Evolutionary conservation across 2,329 filamentous ascomycete species (phyloP).

Genomic region (Onygenales sp.): DNA sequence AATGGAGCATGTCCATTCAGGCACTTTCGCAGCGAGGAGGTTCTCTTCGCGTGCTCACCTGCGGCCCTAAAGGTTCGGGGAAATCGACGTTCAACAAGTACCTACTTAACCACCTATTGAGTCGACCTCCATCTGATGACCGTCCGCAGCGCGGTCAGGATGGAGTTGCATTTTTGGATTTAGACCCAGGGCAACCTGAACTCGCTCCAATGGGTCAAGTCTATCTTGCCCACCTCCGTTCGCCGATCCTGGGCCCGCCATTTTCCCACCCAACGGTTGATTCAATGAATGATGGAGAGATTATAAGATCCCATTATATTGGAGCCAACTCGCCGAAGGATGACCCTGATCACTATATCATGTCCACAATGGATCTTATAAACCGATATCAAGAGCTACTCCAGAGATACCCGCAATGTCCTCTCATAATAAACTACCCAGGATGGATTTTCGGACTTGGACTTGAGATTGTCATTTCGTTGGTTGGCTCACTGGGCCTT

Average conservation of each 20-base stretch:
- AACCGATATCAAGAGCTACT: conserved; percentile 36
- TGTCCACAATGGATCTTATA: conserved; percentile 44
- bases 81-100: conserved; percentile 52
- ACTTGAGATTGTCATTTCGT: conserved; percentile 37
- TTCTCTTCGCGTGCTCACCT: conserved; percentile 37
- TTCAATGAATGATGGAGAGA: conserved; percentile 22
- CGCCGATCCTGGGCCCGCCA: conserved; percentile 46
- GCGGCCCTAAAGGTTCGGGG: conserved; percentile 47
- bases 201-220: conserved; percentile 50
- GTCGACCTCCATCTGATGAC: conserved; percentile 25
- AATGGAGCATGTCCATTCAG: conserved; percentile 37
- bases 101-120: conserved; percentile 46
- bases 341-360: conserved; percentile 47
- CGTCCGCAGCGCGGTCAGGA: conserved; percentile 22
- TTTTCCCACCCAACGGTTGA: conserved; percentile 42
- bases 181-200: conserved; percentile 52
- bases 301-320: conserved; percentile 45
- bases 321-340: conserved; percentile 46
- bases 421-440: conserved; percentile 49
- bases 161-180: conserved; percentile 46
- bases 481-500: conserved; percentile 38
- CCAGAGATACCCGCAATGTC: conserved; percentile 32
- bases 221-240: conserved; percentile 44
- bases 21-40: conserved; percentile 32
- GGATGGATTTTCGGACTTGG: conserved; percentile 48